phyloP scores from a whole-genome alignment of 2,329 filamentous ascomycete species.

The Arachnomyces sp. region DNA sequence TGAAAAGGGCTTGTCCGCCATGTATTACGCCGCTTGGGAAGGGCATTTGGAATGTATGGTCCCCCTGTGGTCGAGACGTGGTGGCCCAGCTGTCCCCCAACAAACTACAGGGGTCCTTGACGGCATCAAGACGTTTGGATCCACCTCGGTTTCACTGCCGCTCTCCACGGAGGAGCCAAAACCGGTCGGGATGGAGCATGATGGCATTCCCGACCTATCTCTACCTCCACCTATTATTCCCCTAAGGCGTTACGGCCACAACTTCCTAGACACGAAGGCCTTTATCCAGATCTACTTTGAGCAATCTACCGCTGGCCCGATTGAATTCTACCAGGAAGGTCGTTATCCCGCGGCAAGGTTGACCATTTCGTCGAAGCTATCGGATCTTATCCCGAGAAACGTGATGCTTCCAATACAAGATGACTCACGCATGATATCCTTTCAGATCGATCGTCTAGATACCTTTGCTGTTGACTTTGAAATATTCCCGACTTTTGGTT shows the following conservation, averaged over 20 bases:
- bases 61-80: constrained; percentile 51
- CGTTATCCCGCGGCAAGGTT: constrained; percentile 92
- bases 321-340: constrained; percentile 93
- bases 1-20: constrained; percentile 85
- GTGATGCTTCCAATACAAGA: constrained; percentile 93
- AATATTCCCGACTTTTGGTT: constrained; percentile 93
- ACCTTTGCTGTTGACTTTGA: constrained; percentile 95
- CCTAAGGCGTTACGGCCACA: constrained; percentile 87
- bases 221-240: constrained; percentile 94
- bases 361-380: constrained; percentile 92
- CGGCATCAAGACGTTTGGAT: constrained; percentile 18
- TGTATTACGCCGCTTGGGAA: constrained; percentile 99
- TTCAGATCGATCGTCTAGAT: constrained; percentile 90
- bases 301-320: constrained; percentile 55
- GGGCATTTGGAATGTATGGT: constrained; percentile 92
- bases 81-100: constrained; percentile 16
- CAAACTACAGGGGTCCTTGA: constrained; percentile 28
- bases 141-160: constrained; percentile 18
- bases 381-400: constrained; percentile 92
- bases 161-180: constrained; percentile 28
- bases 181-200: constrained; percentile 60
- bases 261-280: constrained; percentile 95
- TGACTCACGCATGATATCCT: constrained; percentile 85
- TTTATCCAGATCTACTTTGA: constrained; percentile 91
- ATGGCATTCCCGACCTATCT: constrained; percentile 85